Base-by-base conservation (phyloP, 2,329 filamentous ascomycete species). In the Phialemoniopsis sp. region DNA sequence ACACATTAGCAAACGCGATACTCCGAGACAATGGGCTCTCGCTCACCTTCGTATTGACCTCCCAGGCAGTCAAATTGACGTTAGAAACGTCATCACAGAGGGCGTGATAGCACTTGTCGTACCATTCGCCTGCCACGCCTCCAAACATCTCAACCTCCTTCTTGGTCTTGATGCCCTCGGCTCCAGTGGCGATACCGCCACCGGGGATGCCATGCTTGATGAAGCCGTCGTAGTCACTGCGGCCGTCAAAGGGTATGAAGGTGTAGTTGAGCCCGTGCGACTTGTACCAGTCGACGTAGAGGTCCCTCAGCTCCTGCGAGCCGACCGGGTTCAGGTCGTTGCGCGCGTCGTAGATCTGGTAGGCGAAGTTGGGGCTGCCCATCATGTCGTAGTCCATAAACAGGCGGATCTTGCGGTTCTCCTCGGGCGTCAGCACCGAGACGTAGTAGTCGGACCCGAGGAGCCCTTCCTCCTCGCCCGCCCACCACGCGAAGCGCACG, bases 221-320 rank as follows among this genome's bases (percentile, higher is more conserved):
- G 66, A 91, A 90, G 2, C 79, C 82, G 37, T 82, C 84, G 51
- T 91, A 91, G 60, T 93, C 87, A 46, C 82, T 87, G 42, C 87
- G 80, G 7, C 87, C 87, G 50, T 89, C 83, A 48, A 93, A 91
- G 3, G 79, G 76, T 19, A 86, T 86, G 42, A 85, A 78, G 1
- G 79, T 85, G 56, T 81, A 82, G 59, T 81, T 80, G 41, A 81
- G 68, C 2, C 72, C 80, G 16, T 81, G 69, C 3, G 67, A 60
- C 44, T 70, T 60, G 63, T 84, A 89, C 72, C 77, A 89, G 36
- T 80, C 67, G 15, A 81, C 66, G 57, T 87, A 89, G 29, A 88
- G 64, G 43, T 82, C 65, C 42, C 82, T 76, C 40, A 88, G 70
- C 56, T 88, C 73, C 45, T 82, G 76, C 1, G 84, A 89, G 2